phyloP scores from a whole-genome alignment of 2,329 filamentous ascomycete genomes.

The Aspergillus ustus region DNA sequence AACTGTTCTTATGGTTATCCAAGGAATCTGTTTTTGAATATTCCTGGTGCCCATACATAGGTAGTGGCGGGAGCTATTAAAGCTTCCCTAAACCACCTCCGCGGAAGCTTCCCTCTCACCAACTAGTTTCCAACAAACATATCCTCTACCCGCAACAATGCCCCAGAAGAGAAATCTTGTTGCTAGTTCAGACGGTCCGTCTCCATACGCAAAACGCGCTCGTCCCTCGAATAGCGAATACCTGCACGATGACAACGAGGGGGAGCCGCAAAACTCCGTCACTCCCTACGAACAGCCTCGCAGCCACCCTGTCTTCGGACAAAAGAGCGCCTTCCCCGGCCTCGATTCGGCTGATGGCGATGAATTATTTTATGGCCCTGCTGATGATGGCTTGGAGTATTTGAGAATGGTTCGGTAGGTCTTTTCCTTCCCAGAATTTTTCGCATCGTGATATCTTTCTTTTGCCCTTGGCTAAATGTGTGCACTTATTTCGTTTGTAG shows the following conservation, averaged over 20 bases:
- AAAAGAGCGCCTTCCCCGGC: constrained; percentile 73
- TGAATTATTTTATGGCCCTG: constrained; percentile 70
- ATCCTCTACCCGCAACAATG: constrained; percentile 27
- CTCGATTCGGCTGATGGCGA: constrained; percentile 54
- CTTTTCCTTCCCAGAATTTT: constrained; percentile 32
- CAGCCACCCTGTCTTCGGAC: constrained; percentile 69
- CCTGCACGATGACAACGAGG: constrained; percentile 31
- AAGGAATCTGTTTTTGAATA: too few relatives aligned
- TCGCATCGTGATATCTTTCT: constrained; percentile 1
- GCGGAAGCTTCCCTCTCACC: neutral
- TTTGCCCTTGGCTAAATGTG: constrained; percentile 16
- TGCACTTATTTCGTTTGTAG: constrained; percentile 17
- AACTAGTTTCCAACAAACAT: neutral
- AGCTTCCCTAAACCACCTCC: constrained; percentile 3
- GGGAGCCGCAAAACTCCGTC: constrained; percentile 17
- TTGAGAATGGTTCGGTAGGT: constrained; percentile 72
- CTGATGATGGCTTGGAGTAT: constrained; percentile 71
- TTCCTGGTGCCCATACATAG: too few relatives aligned
- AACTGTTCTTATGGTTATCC: neutral
- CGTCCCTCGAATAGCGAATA: constrained; percentile 35
- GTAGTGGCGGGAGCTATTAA: neutral
- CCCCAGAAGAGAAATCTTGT: constrained; percentile 40
- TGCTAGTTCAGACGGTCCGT: constrained; percentile 21
- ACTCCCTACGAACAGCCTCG: constrained; percentile 45
- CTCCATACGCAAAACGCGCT: constrained; percentile 35